These are phyloP conservation scores for Fomes fomentarius DNA, from an alignment of 1,284 basidiomycete genomes.

Conservation along the genomic window DNA sequence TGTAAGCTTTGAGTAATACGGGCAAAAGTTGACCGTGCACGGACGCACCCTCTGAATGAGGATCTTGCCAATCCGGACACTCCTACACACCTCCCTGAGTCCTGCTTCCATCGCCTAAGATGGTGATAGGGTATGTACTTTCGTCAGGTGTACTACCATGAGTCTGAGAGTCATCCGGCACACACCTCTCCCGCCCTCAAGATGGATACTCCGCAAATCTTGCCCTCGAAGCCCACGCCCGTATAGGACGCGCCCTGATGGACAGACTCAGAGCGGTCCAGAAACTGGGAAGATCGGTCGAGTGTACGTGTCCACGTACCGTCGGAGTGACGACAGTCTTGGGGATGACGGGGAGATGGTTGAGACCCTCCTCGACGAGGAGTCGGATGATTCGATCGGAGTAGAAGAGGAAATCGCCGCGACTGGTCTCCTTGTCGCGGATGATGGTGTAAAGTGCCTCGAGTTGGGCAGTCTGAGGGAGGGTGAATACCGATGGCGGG, in stretches of 20 bases:
- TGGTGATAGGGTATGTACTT: neutral
- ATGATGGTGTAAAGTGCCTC: conserved; percentile 98
- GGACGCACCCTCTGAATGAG: conserved; percentile 84
- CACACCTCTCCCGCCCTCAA: conserved; percentile 83
- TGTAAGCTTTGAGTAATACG: no score
- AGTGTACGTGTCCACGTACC: conserved; percentile 40
- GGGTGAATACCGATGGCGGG: conserved; percentile 82
- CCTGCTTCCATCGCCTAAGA: conserved; percentile 91
- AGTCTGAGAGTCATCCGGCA: neutral
- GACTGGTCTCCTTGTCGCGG: conserved; percentile 79
- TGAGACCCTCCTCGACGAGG: conserved; percentile 87
- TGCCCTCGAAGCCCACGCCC: conserved; percentile 91
- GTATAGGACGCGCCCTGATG: conserved; percentile 77
- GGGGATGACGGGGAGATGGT: conserved; percentile 91
- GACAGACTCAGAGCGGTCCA: neutral
- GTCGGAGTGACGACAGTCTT: conserved; percentile 84
- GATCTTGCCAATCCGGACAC: conserved; percentile 91
- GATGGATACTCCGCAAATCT: conserved; percentile 95
- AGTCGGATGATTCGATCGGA: conserved; percentile 81
- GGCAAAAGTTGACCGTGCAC: no score
- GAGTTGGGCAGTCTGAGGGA: conserved; percentile 88
- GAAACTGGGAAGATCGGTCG: no score
- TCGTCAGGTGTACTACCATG: neutral
- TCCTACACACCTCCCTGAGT: conserved; percentile 91
- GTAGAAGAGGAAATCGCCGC: conserved; percentile 98